phyloP scores from a whole-genome alignment of 805 yeast genomes.

The Yamadazyma laniorum region DNA sequence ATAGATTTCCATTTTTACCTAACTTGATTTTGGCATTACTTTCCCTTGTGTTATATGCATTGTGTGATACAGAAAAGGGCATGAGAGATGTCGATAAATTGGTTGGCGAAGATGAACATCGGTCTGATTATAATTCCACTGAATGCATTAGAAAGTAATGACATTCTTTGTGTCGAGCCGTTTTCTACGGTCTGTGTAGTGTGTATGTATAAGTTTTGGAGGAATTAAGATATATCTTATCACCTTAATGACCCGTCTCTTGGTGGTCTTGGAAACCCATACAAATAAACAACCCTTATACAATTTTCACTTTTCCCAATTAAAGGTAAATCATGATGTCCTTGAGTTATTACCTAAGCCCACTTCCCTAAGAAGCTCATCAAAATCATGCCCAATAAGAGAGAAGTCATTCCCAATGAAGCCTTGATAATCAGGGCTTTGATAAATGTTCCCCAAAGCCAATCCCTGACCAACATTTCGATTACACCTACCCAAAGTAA shows the following conservation, averaged over 20 bases:
- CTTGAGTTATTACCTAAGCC: no score
- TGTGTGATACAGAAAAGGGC: constrained; percentile 33
- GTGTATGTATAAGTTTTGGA: no score
- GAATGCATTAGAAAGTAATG: no score
- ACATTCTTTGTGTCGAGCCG: no score
- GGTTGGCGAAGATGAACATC: not conserved
- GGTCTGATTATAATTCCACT: not conserved
- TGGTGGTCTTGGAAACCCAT: no score
- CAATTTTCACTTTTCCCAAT: no score
- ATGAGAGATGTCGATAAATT: constrained; percentile 23
- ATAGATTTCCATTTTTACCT: constrained; percentile 37
- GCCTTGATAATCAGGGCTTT: constrained; percentile 17
- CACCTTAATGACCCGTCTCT: no score
- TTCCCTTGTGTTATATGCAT: constrained; percentile 22
- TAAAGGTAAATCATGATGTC: no score
- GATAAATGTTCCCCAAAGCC: constrained; percentile 23
- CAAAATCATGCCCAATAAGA: constrained; percentile 23
- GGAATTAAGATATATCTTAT: no score
- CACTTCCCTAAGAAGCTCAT: constrained; percentile 36
- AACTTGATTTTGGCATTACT: constrained; percentile 29
- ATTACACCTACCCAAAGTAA: constrained; percentile 31
- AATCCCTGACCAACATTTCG: constrained; percentile 31
- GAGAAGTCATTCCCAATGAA: constrained; percentile 13
- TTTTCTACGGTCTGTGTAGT: no score
- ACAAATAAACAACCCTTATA: no score